phyloP scores from a whole-genome alignment of 306 rosid species.

The Astragalus membranaceus region DNA sequence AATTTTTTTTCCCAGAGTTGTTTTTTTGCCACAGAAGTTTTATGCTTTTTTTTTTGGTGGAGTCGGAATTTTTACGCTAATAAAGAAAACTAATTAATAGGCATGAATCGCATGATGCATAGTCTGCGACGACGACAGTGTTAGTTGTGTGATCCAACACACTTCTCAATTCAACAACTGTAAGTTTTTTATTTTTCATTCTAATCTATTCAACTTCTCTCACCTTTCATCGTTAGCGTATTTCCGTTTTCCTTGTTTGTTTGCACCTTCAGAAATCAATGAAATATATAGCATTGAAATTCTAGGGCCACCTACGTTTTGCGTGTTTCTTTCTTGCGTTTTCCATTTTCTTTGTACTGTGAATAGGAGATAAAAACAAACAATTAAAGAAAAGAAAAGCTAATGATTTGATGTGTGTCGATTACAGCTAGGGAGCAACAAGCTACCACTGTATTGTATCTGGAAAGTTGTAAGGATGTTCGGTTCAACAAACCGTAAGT shows the following conservation, averaged over 20 bases:
- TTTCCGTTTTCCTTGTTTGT: neutral
- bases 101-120: too few species aligned
- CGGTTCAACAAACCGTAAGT: slow-evolving; percentile 77
- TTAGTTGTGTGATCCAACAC: neutral
- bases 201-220: neutral
- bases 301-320: neutral
- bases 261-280: neutral
- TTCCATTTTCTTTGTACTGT: neutral
- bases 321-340: too few species aligned
- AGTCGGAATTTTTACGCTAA: neutral
- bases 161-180: neutral
- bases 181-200: neutral
- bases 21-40: too few species aligned
- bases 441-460: neutral
- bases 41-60: too few species aligned
- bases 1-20: too few species aligned
- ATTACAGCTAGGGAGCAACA: slow-evolving; percentile 17
- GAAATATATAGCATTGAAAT: neutral
- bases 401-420: slow-evolving; percentile 12
- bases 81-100: neutral
- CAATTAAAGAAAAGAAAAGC: neutral
- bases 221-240: neutral
- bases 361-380: neutral
- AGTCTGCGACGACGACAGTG: neutral
- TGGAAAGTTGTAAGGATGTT: slow-evolving; percentile 43